Evolutionary conservation across 2,329 filamentous ascomycete species (phyloP).

Genomic region (Clonostachys rosea): DNA sequence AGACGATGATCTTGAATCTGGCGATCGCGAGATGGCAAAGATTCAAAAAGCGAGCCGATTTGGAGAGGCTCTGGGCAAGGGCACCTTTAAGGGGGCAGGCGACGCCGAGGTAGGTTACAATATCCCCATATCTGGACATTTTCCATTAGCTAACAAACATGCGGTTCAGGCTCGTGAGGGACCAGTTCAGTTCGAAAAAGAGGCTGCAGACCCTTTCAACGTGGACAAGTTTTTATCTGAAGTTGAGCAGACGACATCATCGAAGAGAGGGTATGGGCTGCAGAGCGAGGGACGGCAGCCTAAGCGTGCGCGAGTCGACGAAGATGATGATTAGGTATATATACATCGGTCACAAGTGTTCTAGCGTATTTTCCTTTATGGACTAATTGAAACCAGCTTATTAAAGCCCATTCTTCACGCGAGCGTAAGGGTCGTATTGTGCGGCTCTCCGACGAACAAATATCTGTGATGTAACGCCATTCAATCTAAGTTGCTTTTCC

Average conservation of each 20-base stretch:
- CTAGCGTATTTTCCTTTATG: too few species aligned
- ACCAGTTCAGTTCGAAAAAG: conserved; percentile 95
- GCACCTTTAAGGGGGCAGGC: conserved; percentile 84
- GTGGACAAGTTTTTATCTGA: conserved; percentile 92
- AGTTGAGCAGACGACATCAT: conserved; percentile 54
- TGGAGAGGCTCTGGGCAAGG: conserved; percentile 77
- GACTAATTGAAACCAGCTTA: too few species aligned
- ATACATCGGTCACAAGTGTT: too few species aligned
- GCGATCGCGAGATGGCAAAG: conserved; percentile 78
- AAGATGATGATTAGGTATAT: conserved; percentile 39
- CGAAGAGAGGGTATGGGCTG: conserved; percentile 73
- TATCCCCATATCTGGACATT: background rate
- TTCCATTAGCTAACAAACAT: background rate
- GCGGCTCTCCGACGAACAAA: too few species aligned
- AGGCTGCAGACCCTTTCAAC: conserved; percentile 80
- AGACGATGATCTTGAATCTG: conserved; percentile 73
- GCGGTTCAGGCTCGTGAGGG: conserved; percentile 66
- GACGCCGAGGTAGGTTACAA: conserved; percentile 67
- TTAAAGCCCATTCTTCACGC: too few species aligned
- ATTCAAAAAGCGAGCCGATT: conserved; percentile 85
- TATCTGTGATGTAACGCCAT: too few species aligned
- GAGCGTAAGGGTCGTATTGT: too few species aligned
- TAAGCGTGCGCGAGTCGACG: conserved; percentile 77
- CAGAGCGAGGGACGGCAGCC: conserved; percentile 57
- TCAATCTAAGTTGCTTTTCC: too few species aligned